Base-by-base conservation (phyloP, 2,329 filamentous ascomycete species). In the Kalaharituber pfeilii region DNA sequence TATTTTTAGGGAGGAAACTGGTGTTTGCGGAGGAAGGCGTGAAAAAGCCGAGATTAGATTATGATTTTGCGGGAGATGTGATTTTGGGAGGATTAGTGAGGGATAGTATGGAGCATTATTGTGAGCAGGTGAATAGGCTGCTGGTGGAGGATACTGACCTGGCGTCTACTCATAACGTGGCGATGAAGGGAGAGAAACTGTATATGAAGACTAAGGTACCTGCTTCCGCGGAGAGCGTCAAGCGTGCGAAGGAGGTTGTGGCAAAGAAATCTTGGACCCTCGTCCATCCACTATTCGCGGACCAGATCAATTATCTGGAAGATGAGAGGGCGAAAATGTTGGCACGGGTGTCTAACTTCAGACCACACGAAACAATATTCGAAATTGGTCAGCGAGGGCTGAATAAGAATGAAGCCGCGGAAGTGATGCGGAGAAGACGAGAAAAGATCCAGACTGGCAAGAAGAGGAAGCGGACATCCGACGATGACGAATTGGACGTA, bases 331-430 rank as follows among this genome's bases (percentile, higher is more conserved):
- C 87, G 50, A 80, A 83, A 51, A 94, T 98, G 85, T 73, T 98
- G 27, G 86, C 86, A 28, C 79, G 81, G 56, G 86, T 98, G 55
- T 88, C 86, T 63, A 82, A 83, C 1, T 98, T 91, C 70, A 79
- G 86, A 62, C 91, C 93, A 0, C 75, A 81, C 44, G 91, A 98
- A 69, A 96, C 89, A 0, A 86, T 98, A n/a, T 98, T 98, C 63
- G 91, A 98, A 68, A 81, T 95, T 59, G 84, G 84, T 5, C 79
- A 82, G 62, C 77, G 81, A 57, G 82, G 80, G 36, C 82, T 84
- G 60, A 74, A 72, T 1, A 73, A 72, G 33, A 73, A 70, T 50
- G 80, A 82, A 65, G 81, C 83, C 5, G 82, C 81, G 1, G 82
- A 86, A 57, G 73, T 89, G 28, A 86, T 91, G 78, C 80, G 79